These are phyloP conservation scores for Trametes elegans DNA, from an alignment of 768 basidiomycete species.

Conservation along the genomic window DNA sequence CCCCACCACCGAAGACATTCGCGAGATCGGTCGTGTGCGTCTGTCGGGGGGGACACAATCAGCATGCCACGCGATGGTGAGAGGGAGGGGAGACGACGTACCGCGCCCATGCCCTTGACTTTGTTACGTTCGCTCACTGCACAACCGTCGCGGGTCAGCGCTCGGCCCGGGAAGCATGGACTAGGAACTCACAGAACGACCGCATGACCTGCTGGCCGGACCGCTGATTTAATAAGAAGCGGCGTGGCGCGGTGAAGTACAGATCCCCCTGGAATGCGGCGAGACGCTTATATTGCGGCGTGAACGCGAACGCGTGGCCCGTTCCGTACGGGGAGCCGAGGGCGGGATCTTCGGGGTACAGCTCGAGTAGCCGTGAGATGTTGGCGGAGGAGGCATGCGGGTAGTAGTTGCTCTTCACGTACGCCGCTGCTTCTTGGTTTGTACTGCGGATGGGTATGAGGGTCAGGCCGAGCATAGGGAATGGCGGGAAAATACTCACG, in stretches of 20 bases:
- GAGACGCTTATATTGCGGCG: constrained; percentile 36
- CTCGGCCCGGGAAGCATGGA: constrained; percentile 54
- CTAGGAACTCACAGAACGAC: constrained; percentile 27
- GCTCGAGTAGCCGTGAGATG: constrained; percentile 16
- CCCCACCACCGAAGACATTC: constrained; percentile 42
- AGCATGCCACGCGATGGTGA: too few species aligned
- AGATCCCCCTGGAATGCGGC: constrained; percentile 29
- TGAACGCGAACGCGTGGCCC: constrained; percentile 42
- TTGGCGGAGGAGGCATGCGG: constrained; percentile 19
- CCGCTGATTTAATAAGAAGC: constrained; percentile 24
- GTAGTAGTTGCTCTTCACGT: constrained; percentile 23
- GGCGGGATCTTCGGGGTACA: constrained; percentile 33
- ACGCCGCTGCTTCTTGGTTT: constrained; percentile 19
- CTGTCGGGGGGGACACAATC: constrained; percentile 22
- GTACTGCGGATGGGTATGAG: constrained; percentile 20
- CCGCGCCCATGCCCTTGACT: constrained; percentile 7
- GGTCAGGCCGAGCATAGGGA: too few species aligned
- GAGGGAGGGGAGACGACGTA: not conserved
- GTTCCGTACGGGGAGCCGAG: constrained; percentile 59
- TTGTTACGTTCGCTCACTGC: constrained; percentile 13
- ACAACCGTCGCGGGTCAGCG: not conserved
- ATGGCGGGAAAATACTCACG: constrained; percentile 27
- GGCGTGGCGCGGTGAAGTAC: constrained; percentile 27
- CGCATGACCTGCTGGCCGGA: constrained; percentile 18
- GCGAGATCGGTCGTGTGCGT: constrained; percentile 43